Evolutionary conservation across 2,329 filamentous ascomycete genomes (phyloP), one percentile per base, ranked within the genome.

Genomic region (Pseudogymnoascus sp.): DNA sequence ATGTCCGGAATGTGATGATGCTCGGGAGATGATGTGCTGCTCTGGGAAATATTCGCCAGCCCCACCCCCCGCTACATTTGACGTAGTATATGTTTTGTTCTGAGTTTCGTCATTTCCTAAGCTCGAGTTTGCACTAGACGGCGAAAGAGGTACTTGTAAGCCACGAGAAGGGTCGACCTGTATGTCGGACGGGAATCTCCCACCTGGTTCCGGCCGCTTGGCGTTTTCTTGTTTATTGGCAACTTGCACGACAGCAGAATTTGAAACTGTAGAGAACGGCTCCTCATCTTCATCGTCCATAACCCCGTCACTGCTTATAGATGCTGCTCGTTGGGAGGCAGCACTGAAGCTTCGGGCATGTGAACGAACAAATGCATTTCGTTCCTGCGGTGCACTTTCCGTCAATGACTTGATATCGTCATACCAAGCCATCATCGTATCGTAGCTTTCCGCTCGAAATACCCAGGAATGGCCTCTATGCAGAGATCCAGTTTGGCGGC

Each of bases 341-440:
- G 86, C 86, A 72, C 90, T 95, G 62, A 90, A 74, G 70, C 87
- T 93, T 60, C 91, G 83, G 37, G 88, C 85, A 71, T 96, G 91
- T 64, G 85, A 85, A 43, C 90, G 86, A 39, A 97, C 90, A 71
- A 94, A 97, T 28, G 89, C 90, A 72, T 85, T 90, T 39, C 92
- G 88, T 70, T 96, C 92, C 73, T 95, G 90, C 28, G 91, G 89
- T 22, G 88, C 89, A 74, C 89, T 92, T 72, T 96, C 91, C 4
- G 90, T 97, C 64, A 99, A 78, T 41, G 83, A 85, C 73, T 93
- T 91, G 72, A 99, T 93, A 69, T 96, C 93, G 60, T 94, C 88
- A 72, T 91, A 97, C 86, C 94, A 99, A 50, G 91, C 91, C 78
- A 96, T 86, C 93, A 97, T 97, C 12, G 92, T 97, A 67, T 97